Base-by-base conservation (phyloP, 2,329 filamentous ascomycete genomes). In the Alternaria brassicae region DNA sequence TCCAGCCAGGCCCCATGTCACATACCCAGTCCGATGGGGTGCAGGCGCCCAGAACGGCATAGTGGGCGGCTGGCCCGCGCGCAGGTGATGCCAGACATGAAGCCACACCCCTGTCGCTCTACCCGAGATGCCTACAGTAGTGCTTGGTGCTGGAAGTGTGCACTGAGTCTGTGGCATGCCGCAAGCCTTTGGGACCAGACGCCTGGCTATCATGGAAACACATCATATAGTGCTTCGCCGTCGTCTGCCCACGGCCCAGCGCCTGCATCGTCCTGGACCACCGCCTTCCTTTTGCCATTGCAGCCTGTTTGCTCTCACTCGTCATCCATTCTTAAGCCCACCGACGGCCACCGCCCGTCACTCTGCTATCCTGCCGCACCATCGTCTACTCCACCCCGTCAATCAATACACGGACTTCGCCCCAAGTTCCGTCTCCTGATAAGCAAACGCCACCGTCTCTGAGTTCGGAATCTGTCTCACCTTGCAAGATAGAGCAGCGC, bases 401-500 rank as follows among this genome's bases (percentile, higher is more conserved):
- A 47, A 47, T 47, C 44, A 30, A 47, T 47, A 47, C 44, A 47
- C 28, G 44, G 44, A 47, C 44, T 34, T 30, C 28, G 28, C 58
- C 53, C 55, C 36, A 25, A 41, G 36, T 53, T 41, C 47, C 45
- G 40, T 47, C 37, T 42, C 28, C 27, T 63, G 57, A 63, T 56
- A 65, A 58, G 41, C 32, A 40, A 40, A 44, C 49, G 36, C 42
- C 53, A 47, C 51, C 47, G 28, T 42, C 13, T 21, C 39, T 54
- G 32, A 45, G 48, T 60, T 59, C 56, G 50, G 56, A 53, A 53
- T 6, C 19, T 40, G 60, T 60, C 55, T 57, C 41, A 58, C 60
- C 42, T 58, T 63, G 53, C 64, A 56, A 58, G 28, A 58, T 58
- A 56, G 53, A 63, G 53, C 34, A 50, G 53, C 52, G 41, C 55